phyloP scores from a whole-genome alignment of 2,329 filamentous ascomycete genomes.

The Fusarium buharicum region DNA sequence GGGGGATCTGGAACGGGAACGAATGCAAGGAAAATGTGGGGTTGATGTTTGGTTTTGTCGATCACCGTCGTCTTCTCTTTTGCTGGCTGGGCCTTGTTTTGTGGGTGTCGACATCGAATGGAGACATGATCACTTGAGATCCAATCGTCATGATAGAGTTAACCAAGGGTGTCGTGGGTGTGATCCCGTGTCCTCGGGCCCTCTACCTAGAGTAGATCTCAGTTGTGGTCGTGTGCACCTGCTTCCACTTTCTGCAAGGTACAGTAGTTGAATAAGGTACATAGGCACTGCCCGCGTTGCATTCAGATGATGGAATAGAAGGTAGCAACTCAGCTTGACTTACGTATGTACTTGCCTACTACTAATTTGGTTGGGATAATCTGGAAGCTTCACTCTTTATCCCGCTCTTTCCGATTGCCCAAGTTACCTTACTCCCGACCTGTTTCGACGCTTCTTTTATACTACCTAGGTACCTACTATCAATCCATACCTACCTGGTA shows the following conservation, averaged over 20 bases:
- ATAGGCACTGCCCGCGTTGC: not conserved
- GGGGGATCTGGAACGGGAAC: conserved; percentile 27
- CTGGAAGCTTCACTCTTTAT: too few species aligned
- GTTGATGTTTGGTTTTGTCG: conserved; percentile 30
- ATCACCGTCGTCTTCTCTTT: conserved; percentile 22
- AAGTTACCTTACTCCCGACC: too few species aligned
- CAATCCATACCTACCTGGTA: too few species aligned
- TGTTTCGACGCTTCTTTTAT: too few species aligned
- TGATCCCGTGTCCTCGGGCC: conserved; percentile 15
- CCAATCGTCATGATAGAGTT: conserved; percentile 4
- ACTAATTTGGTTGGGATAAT: too few species aligned
- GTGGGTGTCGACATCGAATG: conserved; percentile 20
- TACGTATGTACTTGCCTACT: too few species aligned
- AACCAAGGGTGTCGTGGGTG: conserved; percentile 4
- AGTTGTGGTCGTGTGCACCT: conserved; percentile 2
- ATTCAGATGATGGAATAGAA: too few species aligned
- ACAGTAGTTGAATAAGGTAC: not conserved
- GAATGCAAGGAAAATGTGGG: conserved; percentile 33
- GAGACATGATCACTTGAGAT: conserved; percentile 25
- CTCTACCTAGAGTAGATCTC: conserved; percentile 7
- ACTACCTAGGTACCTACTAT: too few species aligned
- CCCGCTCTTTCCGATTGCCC: too few species aligned
- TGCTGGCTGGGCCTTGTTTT: conserved; percentile 16
- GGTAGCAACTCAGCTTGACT: too few species aligned
- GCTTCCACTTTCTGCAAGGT: conserved; percentile 4